Evolutionary conservation across 1,284 basidiomycete genomes (phyloP), one percentile per base, ranked within the genome.

Genomic region (Ustilago curta): DNA sequence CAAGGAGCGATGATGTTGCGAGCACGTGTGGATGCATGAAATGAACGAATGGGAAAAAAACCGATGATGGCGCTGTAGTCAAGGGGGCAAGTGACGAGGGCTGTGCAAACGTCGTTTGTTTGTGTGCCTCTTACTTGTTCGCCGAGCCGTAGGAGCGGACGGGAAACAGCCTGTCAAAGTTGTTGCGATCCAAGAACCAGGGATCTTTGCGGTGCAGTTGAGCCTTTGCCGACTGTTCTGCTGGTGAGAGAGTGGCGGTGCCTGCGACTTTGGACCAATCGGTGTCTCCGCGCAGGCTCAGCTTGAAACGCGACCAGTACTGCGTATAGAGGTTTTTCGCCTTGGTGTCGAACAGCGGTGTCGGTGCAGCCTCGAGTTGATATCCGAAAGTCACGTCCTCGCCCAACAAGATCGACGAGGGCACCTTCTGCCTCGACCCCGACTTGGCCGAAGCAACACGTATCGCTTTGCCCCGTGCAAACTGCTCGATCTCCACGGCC

Each of bases 91-190:
- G 11, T 2, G n/a, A 50, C 14, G 8, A 40, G 6, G 18, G 18
- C 9, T 5, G 12, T 4, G 43, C 43, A 2, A 25, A n/a, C 7
- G 27, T 27, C 7, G 27, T 27, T 14, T 37, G 32, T 37, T 14
- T 12, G 35, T 37, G 35, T 16, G 8, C 2, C 43, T 21, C 8
- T 45, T 19, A 44, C 53, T 56, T 45, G 8, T 55, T 53, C 7
- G n/a, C n/a, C n/a, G 65, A 44, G 18, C 49, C 47, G 14, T 44
- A 60, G 29, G 19, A 18, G 8, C 59, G 40, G 21, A 65, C 59
- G 2, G 76, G 76, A 50, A 77, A 77, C 32, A 77, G 53, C 29
- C 55, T 54, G 56, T 77, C 71, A 57, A 77, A 77, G 65, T 74
- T 77, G 27, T 40, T 49, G 18, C 76, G 64, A 37, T 77, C 68